These are phyloP conservation scores for Canavalia ensiformis DNA, from an alignment of 306 rosid species.

Conservation along the genomic window DNA sequence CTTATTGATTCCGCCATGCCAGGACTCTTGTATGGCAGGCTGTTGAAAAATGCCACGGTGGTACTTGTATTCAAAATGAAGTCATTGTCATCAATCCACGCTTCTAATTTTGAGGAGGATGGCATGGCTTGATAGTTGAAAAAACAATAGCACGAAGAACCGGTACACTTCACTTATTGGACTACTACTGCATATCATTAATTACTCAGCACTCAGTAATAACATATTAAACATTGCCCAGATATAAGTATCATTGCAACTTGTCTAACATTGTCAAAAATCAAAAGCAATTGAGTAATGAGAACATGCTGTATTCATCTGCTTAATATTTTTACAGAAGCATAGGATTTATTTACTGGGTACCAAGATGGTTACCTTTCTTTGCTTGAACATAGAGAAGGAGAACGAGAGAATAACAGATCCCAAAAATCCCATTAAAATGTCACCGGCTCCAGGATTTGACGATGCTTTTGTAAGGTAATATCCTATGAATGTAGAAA, in stretches of 20 bases:
- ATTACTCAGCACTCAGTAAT: background rate
- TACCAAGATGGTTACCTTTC: slow-evolving; percentile 69
- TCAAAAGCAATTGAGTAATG: slow-evolving; percentile 17
- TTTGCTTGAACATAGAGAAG: slow-evolving; percentile 97
- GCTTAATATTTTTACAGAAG: slow-evolving; percentile 8
- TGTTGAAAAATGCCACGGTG: background rate
- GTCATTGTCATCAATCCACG: background rate
- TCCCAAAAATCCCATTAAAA: slow-evolving; percentile 96
- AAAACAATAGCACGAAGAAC: background rate
- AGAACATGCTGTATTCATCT: slow-evolving; percentile 1
- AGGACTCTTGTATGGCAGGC: too few relatives aligned
- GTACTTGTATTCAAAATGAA: background rate
- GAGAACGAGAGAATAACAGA: slow-evolving; percentile 97
- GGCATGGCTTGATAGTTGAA: background rate
- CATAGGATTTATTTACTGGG: slow-evolving; percentile 17
- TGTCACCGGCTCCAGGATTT: slow-evolving; percentile 96
- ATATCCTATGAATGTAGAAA: slow-evolving; percentile 62
- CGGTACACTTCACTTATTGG: background rate
- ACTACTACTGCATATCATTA: background rate
- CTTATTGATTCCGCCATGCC: too few relatives aligned
- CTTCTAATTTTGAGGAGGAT: background rate
- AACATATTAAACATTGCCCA: slow-evolving; percentile 23
- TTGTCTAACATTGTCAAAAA: slow-evolving; percentile 3
- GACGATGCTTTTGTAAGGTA: slow-evolving; percentile 85
- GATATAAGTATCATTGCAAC: background rate